Percentiles rank a stretch among this genome's conserved stretches.
Conservation (phyloP, 768 basidiomycete species). For the Leccinellum rugosiceps region DNA sequence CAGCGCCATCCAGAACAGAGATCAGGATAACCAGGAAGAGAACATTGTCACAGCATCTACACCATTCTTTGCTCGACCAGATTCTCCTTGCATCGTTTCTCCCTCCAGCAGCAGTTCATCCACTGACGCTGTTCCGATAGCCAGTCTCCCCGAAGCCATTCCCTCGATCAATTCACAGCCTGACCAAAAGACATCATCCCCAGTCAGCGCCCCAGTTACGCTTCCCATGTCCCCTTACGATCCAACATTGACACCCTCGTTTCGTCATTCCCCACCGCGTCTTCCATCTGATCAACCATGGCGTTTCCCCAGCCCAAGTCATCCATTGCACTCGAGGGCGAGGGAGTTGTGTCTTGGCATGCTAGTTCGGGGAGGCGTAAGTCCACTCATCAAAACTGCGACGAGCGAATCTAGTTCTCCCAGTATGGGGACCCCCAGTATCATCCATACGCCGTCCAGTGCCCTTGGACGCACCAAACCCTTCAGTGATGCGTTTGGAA, state of each 20-base stretch:
- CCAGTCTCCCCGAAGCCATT: not conserved
- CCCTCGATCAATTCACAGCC: not conserved
- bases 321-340: slow-evolving; percentile 65
- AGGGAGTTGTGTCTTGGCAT: slow-evolving; percentile 65
- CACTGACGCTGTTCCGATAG: not conserved
- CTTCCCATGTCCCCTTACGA: slow-evolving; percentile 74
- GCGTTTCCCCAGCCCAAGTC: slow-evolving; percentile 77
- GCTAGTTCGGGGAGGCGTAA: slow-evolving; percentile 52
- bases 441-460: slow-evolving; percentile 30
- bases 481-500: slow-evolving; percentile 31
- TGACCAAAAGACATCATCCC: slow-evolving; percentile 21
- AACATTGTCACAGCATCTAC: slow-evolving; percentile 14
- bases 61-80: slow-evolving; percentile 25
- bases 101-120: slow-evolving; percentile 2
- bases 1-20: slow-evolving; percentile 8
- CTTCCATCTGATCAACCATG: slow-evolving; percentile 79
- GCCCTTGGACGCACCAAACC: slow-evolving; percentile 22
- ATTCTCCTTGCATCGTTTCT: slow-evolving; percentile 23
- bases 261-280: slow-evolving; percentile 72
- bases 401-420: slow-evolving; percentile 29
- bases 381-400: slow-evolving; percentile 41
- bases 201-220: slow-evolving; percentile 21
- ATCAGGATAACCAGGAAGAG: slow-evolving; percentile 14
- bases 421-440: slow-evolving; percentile 27
- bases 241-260: slow-evolving; percentile 69